These are phyloP conservation scores for Aspergillus tanneri DNA, from an alignment of 2,329 filamentous ascomycete species.

Conservation along the genomic window DNA sequence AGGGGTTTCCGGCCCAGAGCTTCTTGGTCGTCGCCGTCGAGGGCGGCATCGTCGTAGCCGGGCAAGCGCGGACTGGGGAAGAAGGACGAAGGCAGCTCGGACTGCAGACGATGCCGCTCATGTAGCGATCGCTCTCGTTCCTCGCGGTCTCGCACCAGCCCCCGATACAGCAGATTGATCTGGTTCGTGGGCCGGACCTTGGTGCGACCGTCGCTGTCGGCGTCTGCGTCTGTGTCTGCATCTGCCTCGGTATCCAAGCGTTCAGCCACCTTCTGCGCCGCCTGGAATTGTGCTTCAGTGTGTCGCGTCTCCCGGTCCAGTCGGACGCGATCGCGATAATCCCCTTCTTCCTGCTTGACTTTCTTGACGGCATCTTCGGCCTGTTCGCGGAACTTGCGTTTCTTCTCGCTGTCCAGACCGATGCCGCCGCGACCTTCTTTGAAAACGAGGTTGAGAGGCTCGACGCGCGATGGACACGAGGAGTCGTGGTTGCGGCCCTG, in stretches of 20 bases:
- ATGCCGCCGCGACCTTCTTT: constrained; percentile 82
- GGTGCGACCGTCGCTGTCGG: constrained; percentile 2
- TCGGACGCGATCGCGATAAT: constrained; percentile 71
- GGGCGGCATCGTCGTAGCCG: constrained; percentile 65
- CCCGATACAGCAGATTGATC: constrained; percentile 77
- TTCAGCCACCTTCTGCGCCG: constrained; percentile 81
- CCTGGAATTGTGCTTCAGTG: constrained; percentile 67
- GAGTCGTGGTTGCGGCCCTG: constrained; percentile 13
- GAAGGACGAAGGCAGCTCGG: constrained; percentile 35
- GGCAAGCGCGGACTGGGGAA: constrained; percentile 52
- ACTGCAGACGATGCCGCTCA: constrained; percentile 34
- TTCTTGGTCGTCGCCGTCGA: constrained; percentile 69
- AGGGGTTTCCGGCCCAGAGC: constrained; percentile 62
- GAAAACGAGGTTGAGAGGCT: constrained; percentile 73
- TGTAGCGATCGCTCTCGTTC: constrained; percentile 51
- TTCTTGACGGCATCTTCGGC: constrained; percentile 59
- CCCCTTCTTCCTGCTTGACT: constrained; percentile 63
- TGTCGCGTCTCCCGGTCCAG: constrained; percentile 68
- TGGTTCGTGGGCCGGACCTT: constrained; percentile 57
- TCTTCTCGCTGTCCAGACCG: constrained; percentile 78
- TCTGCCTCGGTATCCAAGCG: constrained; percentile 62
- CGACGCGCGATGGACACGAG: constrained; percentile 48
- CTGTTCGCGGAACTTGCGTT: constrained; percentile 69
- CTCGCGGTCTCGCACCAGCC: constrained; percentile 67
- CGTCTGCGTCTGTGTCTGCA: constrained; percentile 15